Evolutionary conservation across 257 asterid species (phyloP), one percentile per base, ranked within the genome.

Genomic region (Lavandula angustifolia): DNA sequence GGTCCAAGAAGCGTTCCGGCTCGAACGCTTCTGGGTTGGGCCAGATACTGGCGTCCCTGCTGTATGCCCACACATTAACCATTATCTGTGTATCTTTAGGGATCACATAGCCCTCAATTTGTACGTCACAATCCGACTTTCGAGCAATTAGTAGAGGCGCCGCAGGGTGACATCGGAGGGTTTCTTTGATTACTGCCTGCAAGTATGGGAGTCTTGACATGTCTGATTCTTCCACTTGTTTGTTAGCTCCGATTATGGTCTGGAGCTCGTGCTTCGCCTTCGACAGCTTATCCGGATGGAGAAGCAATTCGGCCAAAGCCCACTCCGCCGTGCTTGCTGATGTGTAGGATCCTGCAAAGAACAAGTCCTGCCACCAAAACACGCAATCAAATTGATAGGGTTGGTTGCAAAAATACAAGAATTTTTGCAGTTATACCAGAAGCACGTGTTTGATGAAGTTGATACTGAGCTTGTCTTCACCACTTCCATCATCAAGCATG

Each of bases 171-270:
- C 7, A 14, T 12, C 60, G 17, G 6, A 54, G 16, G 9, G 9
- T n/a, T 54, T 54, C 60, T 54, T 54, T 54, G 4, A 54, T 6
- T 7, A 32, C 14, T 0, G 27, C 61, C 2, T 31, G 27, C 7
- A 54, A 6, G 9, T 49, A 73, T 17, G 74, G 69, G 5, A 68
- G 70, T 6, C 37, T 63, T 4, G 70, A 18, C 16, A 73, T 68
- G 62, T 77, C 78, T 10, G 65, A 68, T 51, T 77, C 82, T 38
- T 69, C 14, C 6, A 64, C 32, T 0, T 3, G 56, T 7, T 54
- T 37, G 7, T 5, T 9, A 5, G 41, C n/a, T 6, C 70, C 70
- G 7, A 71, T 42, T 0, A 62, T 60, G 13, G 22, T 10, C 4
- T n/a, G 59, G 2, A 76, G 50, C 48, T 50, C 33, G 9, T 50